Evolutionary conservation across 768 basidiomycete species (phyloP).

Genomic region (Tricholoma furcatifolium): DNA sequence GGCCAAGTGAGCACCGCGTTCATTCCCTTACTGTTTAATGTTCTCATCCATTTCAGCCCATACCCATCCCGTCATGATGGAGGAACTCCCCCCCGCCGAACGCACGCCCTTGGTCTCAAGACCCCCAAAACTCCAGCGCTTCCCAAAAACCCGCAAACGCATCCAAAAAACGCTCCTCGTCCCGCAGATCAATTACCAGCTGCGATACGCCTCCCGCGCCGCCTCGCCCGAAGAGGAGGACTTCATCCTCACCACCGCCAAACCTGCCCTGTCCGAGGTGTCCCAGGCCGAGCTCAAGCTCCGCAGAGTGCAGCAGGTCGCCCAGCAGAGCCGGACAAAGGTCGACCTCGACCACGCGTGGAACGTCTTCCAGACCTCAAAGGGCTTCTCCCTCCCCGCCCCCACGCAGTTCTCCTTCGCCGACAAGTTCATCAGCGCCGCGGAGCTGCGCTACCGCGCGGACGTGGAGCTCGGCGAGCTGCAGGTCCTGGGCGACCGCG

Average conservation of each 20-base stretch:
- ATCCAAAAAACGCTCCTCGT: background rate
- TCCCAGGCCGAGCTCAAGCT: background rate
- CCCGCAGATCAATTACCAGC: constrained; percentile 14
- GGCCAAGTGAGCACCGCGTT: constrained; percentile 31
- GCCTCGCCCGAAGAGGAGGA: background rate
- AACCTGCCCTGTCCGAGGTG: background rate
- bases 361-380: constrained; percentile 31
- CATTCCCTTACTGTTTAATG: background rate
- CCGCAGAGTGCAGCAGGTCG: constrained; percentile 9
- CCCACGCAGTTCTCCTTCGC: constrained; percentile 16
- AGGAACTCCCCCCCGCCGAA: constrained; percentile 25
- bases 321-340: constrained; percentile 6
- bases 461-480: background rate
- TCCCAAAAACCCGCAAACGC: background rate
- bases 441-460: constrained; percentile 14
- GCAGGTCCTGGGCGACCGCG: background rate
- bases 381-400: constrained; percentile 9
- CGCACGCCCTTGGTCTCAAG: constrained; percentile 6
- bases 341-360: constrained; percentile 40
- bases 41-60: constrained; percentile 21
- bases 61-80: constrained; percentile 35
- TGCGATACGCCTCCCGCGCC: constrained; percentile 24
- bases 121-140: background rate
- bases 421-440: constrained; percentile 24
- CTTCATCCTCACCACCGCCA: background rate